phyloP scores from a whole-genome alignment of 2,329 filamentous ascomycete species.

The Penicillium sp. region DNA sequence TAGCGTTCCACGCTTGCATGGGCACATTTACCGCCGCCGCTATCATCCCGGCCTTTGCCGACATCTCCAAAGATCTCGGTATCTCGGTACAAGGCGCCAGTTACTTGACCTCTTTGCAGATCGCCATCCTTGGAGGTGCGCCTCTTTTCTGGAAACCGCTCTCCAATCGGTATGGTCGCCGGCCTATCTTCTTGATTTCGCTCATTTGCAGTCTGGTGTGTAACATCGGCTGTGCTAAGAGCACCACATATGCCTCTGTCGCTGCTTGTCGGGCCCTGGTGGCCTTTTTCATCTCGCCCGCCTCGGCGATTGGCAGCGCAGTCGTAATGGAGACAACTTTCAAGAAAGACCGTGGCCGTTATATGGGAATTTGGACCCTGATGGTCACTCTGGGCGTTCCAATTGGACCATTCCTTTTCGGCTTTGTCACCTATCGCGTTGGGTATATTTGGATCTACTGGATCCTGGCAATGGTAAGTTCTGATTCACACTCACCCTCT shows the following conservation, averaged over 20 bases:
- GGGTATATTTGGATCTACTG: conserved; percentile 62
- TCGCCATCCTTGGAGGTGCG: conserved; percentile 53
- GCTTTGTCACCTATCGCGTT: conserved; percentile 51
- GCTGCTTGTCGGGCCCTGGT: conserved; percentile 53
- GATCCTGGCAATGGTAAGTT: conserved; percentile 56
- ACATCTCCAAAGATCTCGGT: conserved; percentile 53
- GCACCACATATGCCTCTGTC: conserved; percentile 51
- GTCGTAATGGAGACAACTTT: conserved; percentile 61
- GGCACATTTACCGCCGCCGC: conserved; percentile 56
- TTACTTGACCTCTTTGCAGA: conserved; percentile 58
- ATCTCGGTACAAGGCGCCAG: conserved; percentile 50
- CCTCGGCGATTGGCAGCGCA: conserved; percentile 55
- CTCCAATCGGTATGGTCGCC: conserved; percentile 54
- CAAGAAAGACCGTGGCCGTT: conserved; percentile 53
- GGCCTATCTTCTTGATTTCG: conserved; percentile 56
- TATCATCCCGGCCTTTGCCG: conserved; percentile 57
- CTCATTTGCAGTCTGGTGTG: conserved; percentile 51
- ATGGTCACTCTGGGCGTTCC: conserved; percentile 53
- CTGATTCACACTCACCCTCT: too few relatives aligned
- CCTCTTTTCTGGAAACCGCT: conserved; percentile 59
- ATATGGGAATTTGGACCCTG: conserved; percentile 59
- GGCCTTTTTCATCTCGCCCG: conserved; percentile 58
- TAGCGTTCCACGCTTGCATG: conserved; percentile 61
- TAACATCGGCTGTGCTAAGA: conserved; percentile 57
- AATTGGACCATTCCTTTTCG: conserved; percentile 39